A percentile compares a stretch with the other conserved stretches of the same genome.
phyloP scores from a whole-genome alignment of 345 rosid species.

The Carallia brachiata region DNA sequence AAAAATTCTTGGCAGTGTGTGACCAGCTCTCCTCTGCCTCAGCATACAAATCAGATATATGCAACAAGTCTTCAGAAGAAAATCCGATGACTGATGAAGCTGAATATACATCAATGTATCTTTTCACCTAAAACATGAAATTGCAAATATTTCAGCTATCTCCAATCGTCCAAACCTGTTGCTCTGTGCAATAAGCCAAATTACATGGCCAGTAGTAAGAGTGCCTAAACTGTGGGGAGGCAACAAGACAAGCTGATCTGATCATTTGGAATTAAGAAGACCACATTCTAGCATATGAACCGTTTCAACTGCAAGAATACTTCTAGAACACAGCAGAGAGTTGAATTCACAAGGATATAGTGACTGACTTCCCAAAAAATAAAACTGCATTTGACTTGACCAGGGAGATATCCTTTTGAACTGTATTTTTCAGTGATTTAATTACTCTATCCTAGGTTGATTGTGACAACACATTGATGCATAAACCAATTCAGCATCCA shows the following conservation, averaged over 20 bases:
- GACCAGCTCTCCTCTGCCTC: constrained; percentile 59
- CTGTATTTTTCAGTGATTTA: too few relatives aligned
- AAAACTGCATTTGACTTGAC: too few relatives aligned
- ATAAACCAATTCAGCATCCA: too few relatives aligned
- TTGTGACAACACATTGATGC: too few relatives aligned
- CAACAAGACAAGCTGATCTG: neutral
- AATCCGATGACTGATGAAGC: constrained; percentile 92
- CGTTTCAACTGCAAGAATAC: neutral
- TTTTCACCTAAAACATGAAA: constrained; percentile 58
- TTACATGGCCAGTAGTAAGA: neutral
- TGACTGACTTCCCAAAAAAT: too few relatives aligned
- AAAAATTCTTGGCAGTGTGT: constrained; percentile 31
- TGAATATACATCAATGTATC: constrained; percentile 84
- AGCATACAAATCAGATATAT: constrained; percentile 56
- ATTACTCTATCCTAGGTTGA: too few relatives aligned
- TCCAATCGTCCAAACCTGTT: too few relatives aligned
- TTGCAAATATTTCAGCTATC: constrained; percentile 6
- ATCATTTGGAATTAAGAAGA: neutral
- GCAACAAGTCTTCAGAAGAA: constrained; percentile 70
- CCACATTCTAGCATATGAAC: neutral
- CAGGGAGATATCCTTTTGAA: too few relatives aligned
- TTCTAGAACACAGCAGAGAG: too few relatives aligned
- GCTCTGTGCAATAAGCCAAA: neutral
- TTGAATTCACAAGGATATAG: too few relatives aligned
- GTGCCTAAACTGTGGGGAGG: neutral